Evolutionary conservation across 371 early-diverging fungal genomes (phyloP).

Genomic region (Rhizopus delemar): DNA sequence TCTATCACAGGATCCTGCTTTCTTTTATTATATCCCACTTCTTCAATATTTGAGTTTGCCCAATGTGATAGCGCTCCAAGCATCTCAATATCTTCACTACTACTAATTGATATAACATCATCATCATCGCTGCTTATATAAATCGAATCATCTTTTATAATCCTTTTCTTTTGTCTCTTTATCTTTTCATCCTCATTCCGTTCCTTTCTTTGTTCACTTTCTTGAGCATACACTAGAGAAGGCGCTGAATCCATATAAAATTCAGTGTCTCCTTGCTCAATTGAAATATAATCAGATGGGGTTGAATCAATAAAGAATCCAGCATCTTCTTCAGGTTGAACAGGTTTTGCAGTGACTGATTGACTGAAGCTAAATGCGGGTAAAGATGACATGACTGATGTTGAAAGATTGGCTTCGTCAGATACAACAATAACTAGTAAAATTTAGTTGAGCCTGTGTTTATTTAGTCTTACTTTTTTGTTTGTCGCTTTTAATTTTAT

Average conservation of each 20-base stretch:
- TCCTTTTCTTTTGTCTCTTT: slow-evolving; percentile 7
- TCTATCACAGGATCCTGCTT: not conserved
- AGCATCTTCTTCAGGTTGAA: not conserved
- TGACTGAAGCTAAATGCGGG: slow-evolving; percentile 5
- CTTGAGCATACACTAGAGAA: not conserved
- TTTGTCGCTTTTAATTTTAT: too few species aligned
- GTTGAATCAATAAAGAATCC: slow-evolving; percentile 23
- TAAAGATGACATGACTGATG: slow-evolving; percentile 1
- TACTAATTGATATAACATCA: slow-evolving; percentile 21
- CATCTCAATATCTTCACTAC: slow-evolving; percentile 22
- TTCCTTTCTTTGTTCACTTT: not conserved
- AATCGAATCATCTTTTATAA: slow-evolving; percentile 18
- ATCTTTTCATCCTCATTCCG: not conserved
- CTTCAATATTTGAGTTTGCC: slow-evolving; percentile 2
- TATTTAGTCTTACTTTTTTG: too few species aligned
- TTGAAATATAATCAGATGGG: not conserved
- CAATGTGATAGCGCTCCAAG: slow-evolving; percentile 16
- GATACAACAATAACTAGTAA: slow-evolving; percentile 8
- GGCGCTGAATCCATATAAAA: not conserved
- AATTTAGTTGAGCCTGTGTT: too few species aligned
- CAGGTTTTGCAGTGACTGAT: not conserved
- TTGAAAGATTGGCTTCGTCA: not conserved
- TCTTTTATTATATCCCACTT: not conserved
- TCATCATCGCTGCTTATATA: slow-evolving; percentile 16
- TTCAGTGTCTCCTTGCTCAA: too few species aligned